Evolutionary conservation across 345 rosid genomes (phyloP).

Genomic region (Linum tenue): DNA sequence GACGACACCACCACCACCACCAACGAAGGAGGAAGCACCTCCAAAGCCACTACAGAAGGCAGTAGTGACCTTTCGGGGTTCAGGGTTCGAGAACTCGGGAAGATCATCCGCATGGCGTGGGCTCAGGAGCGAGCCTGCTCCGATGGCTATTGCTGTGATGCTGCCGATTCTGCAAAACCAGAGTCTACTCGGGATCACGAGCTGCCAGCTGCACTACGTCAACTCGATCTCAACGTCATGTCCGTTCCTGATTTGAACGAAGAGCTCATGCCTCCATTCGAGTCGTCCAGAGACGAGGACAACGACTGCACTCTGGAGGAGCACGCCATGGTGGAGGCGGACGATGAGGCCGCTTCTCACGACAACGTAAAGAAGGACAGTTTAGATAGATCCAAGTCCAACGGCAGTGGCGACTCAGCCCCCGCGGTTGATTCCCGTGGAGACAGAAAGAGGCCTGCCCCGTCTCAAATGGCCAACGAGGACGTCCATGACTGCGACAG

Average conservation of each 20-base stretch:
- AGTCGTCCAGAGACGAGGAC: conserved; percentile 83
- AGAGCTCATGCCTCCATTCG: conserved; percentile 71
- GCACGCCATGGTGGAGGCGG: conserved; percentile 54
- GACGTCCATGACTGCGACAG: conserved; percentile 82
- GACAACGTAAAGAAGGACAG: conserved; percentile 50
- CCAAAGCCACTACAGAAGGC: conserved; percentile 26
- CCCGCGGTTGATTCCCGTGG: conserved; percentile 50
- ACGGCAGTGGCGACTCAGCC: conserved; percentile 55
- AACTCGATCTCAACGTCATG: conserved; percentile 67
- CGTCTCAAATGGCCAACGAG: conserved; percentile 23
- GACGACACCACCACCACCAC: conserved; percentile 13
- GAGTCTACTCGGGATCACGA: conserved; percentile 24
- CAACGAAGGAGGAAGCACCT: conserved; percentile 30
- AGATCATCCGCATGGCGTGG: conserved; percentile 54
- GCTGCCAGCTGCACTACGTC: conserved; percentile 43
- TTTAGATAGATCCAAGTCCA: conserved; percentile 36
- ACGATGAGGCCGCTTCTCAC: conserved; percentile 67
- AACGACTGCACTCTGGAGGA: conserved; percentile 46
- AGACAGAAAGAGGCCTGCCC: conserved; percentile 52
- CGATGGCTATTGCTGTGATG: conserved; percentile 59
- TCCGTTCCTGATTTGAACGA: conserved; percentile 90
- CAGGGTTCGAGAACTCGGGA: conserved; percentile 64
- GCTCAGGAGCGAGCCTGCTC: conserved; percentile 65
- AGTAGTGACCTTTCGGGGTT: conserved; percentile 40
- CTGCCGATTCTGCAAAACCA: conserved; percentile 27